Conservation (phyloP, 768 basidiomycete species). For the Hypholoma sublateritium region DNA sequence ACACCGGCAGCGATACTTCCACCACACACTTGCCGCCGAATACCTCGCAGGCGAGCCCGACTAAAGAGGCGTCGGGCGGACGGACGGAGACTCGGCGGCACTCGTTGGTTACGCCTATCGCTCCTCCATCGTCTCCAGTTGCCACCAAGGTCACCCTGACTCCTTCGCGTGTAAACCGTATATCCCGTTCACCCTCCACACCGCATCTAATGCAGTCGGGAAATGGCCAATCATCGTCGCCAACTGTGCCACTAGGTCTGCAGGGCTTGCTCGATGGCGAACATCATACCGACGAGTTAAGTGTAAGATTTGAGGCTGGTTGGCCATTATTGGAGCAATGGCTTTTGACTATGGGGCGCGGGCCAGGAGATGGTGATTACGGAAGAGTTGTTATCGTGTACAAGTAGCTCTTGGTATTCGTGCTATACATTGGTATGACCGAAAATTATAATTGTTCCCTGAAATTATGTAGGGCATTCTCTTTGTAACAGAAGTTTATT, state of each 20-base stretch:
- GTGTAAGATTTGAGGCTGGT: constrained; percentile 76
- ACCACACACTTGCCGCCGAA: background rate
- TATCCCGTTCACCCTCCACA: constrained; percentile 58
- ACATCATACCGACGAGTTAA: constrained; percentile 91
- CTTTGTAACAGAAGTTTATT: too few relatives aligned
- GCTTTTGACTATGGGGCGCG: constrained; percentile 61
- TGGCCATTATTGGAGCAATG: constrained; percentile 82
- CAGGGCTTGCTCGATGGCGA: constrained; percentile 75
- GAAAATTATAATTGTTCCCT: too few relatives aligned
- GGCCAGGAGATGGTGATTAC: constrained; percentile 63
- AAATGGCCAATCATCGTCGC: constrained; percentile 24
- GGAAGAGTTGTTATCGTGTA: constrained; percentile 80
- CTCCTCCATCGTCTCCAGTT: constrained; percentile 42
- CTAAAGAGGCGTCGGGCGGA: constrained; percentile 14
- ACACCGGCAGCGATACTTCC: background rate
- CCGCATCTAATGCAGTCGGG: constrained; percentile 34
- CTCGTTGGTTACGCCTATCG: constrained; percentile 35
- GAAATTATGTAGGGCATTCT: too few relatives aligned
- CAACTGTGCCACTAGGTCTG: constrained; percentile 57
- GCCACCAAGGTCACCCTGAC: constrained; percentile 32
- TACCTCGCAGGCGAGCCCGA: constrained; percentile 21
- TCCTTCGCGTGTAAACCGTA: constrained; percentile 43
- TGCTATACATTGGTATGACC: too few relatives aligned
- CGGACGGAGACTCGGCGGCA: constrained; percentile 38
- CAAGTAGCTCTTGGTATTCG: too few relatives aligned